Evolutionary conservation across 148 eudicot species (phyloP), one percentile per base, ranked within the genome.

Genomic region (Amaranthus cruentus): DNA sequence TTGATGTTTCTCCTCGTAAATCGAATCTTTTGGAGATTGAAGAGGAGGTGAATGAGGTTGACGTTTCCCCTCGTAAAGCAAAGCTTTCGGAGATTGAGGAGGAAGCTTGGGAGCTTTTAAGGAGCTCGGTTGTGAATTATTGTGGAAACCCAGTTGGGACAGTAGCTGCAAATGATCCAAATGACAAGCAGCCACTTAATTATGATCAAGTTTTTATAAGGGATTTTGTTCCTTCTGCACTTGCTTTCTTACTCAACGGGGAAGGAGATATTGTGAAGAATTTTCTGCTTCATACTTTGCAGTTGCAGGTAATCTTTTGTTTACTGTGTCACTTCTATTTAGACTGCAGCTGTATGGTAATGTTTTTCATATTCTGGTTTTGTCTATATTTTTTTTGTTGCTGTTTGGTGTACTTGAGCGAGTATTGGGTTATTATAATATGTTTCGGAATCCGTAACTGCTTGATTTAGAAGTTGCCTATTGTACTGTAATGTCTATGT

Each of bases 201-300:
- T 93, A 90, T 81, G 96, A 93, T 71, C 98, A 90, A 78, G 93
- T 90, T 62, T 90, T 93, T 61, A 81, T 93, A 49, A 92, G 98
- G 44, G 98, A 93, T 80, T 93, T 93, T 77, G 87, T 89, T 57
- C 98, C 98, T 0, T 88, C 95, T 0, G 98, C 94, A 55, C 85
- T 93, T 75, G 97, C 98, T 5, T 93, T 93, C 75, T 79, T 93
- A 79, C 93, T 93, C 50, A 91, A 89, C 69, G 98, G 98, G 60
- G 97, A 93, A 77, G 85, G 78, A 3, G 92, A 89, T 42, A 87
- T 93, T 52, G 98, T 93, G 72, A 89, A 82, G 89, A 93, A 89
- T 62, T 93, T 93, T 76, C 83, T 93, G 70, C 90, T 91, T 57
- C 94, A 91, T 77, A 91, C 97, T 10, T 87, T 93, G 83, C 98